These are phyloP conservation scores for Calocybe indica DNA, from an alignment of 768 basidiomycete species.

Conservation along the genomic window DNA sequence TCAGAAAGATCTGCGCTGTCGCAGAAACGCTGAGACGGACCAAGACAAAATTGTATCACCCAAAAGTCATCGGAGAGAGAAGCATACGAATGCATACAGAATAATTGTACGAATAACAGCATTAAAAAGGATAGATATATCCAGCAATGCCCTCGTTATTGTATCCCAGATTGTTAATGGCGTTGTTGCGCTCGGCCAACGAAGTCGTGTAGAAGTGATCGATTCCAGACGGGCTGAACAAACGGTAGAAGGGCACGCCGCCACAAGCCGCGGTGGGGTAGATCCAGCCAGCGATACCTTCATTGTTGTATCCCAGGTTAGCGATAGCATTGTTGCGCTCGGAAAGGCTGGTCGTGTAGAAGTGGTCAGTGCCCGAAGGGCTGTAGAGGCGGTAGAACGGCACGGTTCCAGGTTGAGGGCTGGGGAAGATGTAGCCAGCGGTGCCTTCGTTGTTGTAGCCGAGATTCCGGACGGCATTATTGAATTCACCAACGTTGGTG, in stretches of 20 bases:
- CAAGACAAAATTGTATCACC: too few species aligned
- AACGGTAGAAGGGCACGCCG: slow-evolving; percentile 12
- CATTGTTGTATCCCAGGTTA: slow-evolving; percentile 7
- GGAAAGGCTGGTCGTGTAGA: slow-evolving; percentile 14
- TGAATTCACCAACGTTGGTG: not conserved
- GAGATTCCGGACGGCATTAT: not conserved
- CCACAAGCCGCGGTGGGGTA: slow-evolving; percentile 4
- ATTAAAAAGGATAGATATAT: not conserved
- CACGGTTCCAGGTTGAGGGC: slow-evolving; percentile 5
- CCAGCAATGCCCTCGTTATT: slow-evolving; percentile 1
- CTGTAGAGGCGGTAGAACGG: slow-evolving; percentile 17
- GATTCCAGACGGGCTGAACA: slow-evolving; percentile 3
- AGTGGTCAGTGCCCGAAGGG: slow-evolving; percentile 8
- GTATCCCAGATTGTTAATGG: not conserved
- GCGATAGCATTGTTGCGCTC: slow-evolving; percentile 9
- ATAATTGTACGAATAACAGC: too few species aligned
- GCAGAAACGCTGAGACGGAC: too few species aligned
- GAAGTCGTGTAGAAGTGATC: slow-evolving; percentile 19
- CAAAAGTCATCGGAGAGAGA: too few species aligned
- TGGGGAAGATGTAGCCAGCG: slow-evolving; percentile 9
- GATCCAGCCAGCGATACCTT: slow-evolving; percentile 13
- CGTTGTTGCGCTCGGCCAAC: slow-evolving; percentile 4
- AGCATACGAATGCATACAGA: too few species aligned
- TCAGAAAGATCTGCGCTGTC: too few species aligned
- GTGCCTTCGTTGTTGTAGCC: slow-evolving; percentile 9